Evolutionary conservation across 345 rosid species (phyloP).

Genomic region (Aquilaria malaccensis): DNA sequence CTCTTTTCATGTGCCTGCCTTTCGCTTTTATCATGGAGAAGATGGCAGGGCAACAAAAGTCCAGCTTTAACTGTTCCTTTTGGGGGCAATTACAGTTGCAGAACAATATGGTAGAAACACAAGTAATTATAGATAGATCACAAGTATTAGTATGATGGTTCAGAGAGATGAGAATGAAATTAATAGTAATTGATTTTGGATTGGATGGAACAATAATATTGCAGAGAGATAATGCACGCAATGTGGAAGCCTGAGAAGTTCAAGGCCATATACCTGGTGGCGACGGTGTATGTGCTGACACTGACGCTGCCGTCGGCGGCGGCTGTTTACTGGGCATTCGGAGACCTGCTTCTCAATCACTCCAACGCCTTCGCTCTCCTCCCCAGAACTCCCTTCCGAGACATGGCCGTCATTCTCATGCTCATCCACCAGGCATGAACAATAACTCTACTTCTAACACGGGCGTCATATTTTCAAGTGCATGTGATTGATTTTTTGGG

Average conservation of each 20-base stretch:
- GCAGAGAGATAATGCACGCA: constrained; percentile 98
- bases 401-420: constrained; percentile 92
- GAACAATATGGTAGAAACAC: no score
- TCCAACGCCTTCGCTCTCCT: constrained; percentile 94
- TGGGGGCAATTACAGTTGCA: no score
- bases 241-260: constrained; percentile 99
- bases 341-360: constrained; percentile 92
- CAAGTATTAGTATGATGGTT: not conserved
- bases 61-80: constrained; percentile 9
- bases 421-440: constrained; percentile 85
- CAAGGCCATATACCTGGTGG: constrained; percentile 82
- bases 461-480: not conserved
- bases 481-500: not conserved
- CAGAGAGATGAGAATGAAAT: not conserved
- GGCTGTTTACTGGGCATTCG: constrained; percentile 98
- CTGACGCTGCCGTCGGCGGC: constrained; percentile 91
- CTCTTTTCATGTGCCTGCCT: constrained; percentile 4
- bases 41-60: constrained; percentile 5
- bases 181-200: not conserved
- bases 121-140: no score
- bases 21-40: constrained; percentile 31
- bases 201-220: not conserved
- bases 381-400: constrained; percentile 62
- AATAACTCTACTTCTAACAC: not conserved
- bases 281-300: constrained; percentile 84